Evolutionary conservation across 257 asterid species (phyloP).

Genomic region (Solanum arcanum): DNA sequence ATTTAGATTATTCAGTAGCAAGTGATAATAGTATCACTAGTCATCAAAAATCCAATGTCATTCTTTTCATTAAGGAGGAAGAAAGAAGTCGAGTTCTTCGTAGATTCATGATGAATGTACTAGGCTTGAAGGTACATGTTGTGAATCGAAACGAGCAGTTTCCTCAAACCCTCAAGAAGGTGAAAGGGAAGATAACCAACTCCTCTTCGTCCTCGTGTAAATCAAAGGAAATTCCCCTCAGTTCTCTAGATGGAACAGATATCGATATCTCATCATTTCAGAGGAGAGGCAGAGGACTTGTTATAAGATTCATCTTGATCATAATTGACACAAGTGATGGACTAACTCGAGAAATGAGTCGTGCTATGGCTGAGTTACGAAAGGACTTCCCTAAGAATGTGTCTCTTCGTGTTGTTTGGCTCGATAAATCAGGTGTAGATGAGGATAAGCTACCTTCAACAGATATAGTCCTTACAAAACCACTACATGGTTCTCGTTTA

Average conservation of each 20-base stretch:
- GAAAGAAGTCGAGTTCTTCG: constrained; percentile 32
- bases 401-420: constrained; percentile 50
- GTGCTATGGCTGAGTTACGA: constrained; percentile 49
- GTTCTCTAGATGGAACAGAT: constrained; percentile 40
- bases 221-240: constrained; percentile 36
- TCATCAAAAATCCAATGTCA: constrained; percentile 30
- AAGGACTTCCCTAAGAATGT: constrained; percentile 19
- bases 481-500: constrained; percentile 75
- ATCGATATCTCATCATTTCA: neutral
- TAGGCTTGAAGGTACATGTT: constrained; percentile 36
- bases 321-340: constrained; percentile 45
- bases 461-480: constrained; percentile 44
- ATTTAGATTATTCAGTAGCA: constrained; percentile 6
- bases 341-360: constrained; percentile 24
- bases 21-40: neutral
- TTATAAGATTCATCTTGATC: constrained; percentile 16
- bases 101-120: constrained; percentile 39
- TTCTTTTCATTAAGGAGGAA: constrained; percentile 39
- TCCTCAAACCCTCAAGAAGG: constrained; percentile 21
- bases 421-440: constrained; percentile 25
- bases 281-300: neutral
- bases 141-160: constrained; percentile 39
- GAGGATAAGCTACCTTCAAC: constrained; percentile 34
- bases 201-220: neutral
- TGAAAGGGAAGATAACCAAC: constrained; percentile 15